Evolutionary conservation across 23 red algal species (phyloP).

Genomic region (Gracilaria gracilis): DNA sequence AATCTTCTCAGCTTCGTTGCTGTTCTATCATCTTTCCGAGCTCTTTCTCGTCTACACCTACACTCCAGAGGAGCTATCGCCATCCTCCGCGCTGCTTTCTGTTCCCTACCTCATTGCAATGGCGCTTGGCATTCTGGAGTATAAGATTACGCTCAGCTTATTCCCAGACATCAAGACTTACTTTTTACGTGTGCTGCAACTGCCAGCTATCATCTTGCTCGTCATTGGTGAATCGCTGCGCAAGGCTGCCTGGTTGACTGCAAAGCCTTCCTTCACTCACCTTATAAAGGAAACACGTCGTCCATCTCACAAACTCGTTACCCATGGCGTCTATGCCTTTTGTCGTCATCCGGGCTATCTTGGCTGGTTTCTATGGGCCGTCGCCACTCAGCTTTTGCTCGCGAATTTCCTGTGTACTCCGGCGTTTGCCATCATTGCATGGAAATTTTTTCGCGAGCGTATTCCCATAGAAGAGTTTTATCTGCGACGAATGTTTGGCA

Average conservation of each 20-base stretch:
- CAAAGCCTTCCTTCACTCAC: slow-evolving; percentile 80
- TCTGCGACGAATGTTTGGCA: slow-evolving; percentile 80
- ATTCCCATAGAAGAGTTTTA: slow-evolving; percentile 85
- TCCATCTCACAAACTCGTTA: slow-evolving; percentile 61
- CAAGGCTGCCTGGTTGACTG: slow-evolving; percentile 78
- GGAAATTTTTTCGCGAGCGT: slow-evolving; percentile 84
- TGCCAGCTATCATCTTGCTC: slow-evolving; percentile 59
- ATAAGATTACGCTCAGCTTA: slow-evolving; percentile 50
- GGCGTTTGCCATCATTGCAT: slow-evolving; percentile 67
- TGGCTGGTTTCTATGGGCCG: slow-evolving; percentile 91
- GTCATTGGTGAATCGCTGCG: slow-evolving; percentile 74
- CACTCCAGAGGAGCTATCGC: slow-evolving; percentile 55
- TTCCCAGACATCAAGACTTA: slow-evolving; percentile 12
- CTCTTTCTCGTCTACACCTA: slow-evolving; percentile 59
- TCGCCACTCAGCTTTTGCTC: slow-evolving; percentile 87
- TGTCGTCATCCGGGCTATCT: slow-evolving; percentile 90
- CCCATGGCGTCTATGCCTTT: slow-evolving; percentile 80
- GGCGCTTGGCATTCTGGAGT: slow-evolving; percentile 71
- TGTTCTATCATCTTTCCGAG: slow-evolving; percentile 83
- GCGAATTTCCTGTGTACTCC: slow-evolving; percentile 68
- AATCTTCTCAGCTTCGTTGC: slow-evolving; percentile 50
- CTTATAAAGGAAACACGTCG: slow-evolving; percentile 55
- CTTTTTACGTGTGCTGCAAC: slow-evolving; percentile 8
- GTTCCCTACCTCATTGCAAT: slow-evolving; percentile 81
- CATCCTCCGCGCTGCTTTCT: slow-evolving; percentile 64